A percentile compares a stretch with the other conserved stretches of the same genome.
Conservation (phyloP, 2,329 filamentous ascomycete species). For the Talaromyces funiculosus region DNA sequence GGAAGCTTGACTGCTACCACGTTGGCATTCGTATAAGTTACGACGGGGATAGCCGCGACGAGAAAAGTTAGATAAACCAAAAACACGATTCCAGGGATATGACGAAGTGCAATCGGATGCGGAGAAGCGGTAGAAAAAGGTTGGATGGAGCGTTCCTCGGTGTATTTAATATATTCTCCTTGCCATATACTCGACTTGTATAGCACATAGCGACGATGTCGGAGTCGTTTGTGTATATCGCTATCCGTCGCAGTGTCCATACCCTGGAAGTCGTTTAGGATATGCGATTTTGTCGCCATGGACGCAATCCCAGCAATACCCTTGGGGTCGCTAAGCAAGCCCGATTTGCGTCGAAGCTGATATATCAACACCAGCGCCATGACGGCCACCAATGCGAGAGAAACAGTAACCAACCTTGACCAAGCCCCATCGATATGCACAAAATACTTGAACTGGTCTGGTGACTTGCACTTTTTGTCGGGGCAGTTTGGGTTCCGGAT, state of each 20-base stretch:
- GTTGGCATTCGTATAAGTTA: slow-evolving; percentile 37
- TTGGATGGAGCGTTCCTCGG: slow-evolving; percentile 26
- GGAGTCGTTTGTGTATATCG: slow-evolving; percentile 43
- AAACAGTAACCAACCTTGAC: slow-evolving; percentile 40
- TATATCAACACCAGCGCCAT: slow-evolving; percentile 39
- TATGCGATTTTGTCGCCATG: slow-evolving; percentile 47
- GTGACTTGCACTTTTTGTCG: slow-evolving; percentile 19
- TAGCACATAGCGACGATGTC: slow-evolving; percentile 43
- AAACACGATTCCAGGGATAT: slow-evolving; percentile 35
- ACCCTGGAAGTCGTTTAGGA: slow-evolving; percentile 44
- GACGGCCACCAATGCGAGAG: slow-evolving; percentile 38
- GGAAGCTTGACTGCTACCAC: slow-evolving; percentile 37
- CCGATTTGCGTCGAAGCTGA: slow-evolving; percentile 44
- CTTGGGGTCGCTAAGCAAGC: slow-evolving; percentile 44
- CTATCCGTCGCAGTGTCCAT: slow-evolving; percentile 39
- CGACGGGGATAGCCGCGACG: slow-evolving; percentile 35
- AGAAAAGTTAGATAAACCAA: slow-evolving; percentile 37
- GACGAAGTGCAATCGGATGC: slow-evolving; percentile 42
- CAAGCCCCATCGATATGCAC: slow-evolving; percentile 41
- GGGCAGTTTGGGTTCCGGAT: slow-evolving; percentile 28
- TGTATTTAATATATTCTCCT: slow-evolving; percentile 40
- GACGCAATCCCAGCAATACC: slow-evolving; percentile 48
- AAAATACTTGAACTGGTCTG: slow-evolving; percentile 30
- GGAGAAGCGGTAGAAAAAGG: slow-evolving; percentile 36
- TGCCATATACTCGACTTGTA: slow-evolving; percentile 50